These are phyloP conservation scores for Hyaloperonospora brassicae DNA, from an alignment of 352 stramenopile genomes.

Conservation along the genomic window DNA sequence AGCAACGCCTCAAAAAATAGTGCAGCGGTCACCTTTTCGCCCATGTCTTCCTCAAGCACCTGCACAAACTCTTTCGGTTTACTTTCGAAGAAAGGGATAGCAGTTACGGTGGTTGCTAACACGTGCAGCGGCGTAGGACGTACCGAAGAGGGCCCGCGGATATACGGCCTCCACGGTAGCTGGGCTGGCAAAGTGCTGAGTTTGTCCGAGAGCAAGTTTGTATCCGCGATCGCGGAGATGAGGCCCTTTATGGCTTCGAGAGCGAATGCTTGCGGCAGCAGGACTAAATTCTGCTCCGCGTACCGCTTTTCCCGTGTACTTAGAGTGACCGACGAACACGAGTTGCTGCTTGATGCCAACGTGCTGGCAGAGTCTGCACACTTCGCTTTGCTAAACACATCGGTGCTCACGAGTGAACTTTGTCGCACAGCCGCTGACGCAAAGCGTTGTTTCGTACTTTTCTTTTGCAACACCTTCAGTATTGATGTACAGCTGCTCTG, in stretches of 20 bases:
- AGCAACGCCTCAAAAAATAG: slow-evolving; percentile 54
- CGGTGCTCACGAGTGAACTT: neutral
- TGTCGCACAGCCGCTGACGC: neutral
- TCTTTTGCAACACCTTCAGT: slow-evolving; percentile 19
- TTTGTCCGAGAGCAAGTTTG: slow-evolving; percentile 20
- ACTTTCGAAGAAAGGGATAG: slow-evolving; percentile 47
- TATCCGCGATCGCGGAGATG: slow-evolving; percentile 29
- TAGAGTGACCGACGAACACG: slow-evolving; percentile 6
- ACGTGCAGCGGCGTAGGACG: neutral
- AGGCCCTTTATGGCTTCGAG: slow-evolving; percentile 51
- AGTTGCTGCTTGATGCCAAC: slow-evolving; percentile 4
- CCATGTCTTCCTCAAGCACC: slow-evolving; percentile 40
- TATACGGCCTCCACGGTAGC: slow-evolving; percentile 34
- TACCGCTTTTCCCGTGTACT: slow-evolving; percentile 5
- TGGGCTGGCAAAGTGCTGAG: slow-evolving; percentile 31
- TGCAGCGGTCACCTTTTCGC: slow-evolving; percentile 31
- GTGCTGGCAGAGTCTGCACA: neutral
- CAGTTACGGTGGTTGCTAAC: slow-evolving; percentile 11
- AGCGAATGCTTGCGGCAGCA: slow-evolving; percentile 33
- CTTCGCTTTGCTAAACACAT: neutral
- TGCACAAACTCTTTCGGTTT: slow-evolving; percentile 31
- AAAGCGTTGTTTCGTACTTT: slow-evolving; percentile 2
- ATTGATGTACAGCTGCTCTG: slow-evolving; percentile 15
- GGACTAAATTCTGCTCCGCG: slow-evolving; percentile 13
- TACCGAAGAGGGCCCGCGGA: neutral